Percentiles rank a stretch among this genome's conserved stretches.
phyloP scores from a whole-genome alignment of 1,284 basidiomycete species.

The Mycosarcoma mackinlayi region DNA sequence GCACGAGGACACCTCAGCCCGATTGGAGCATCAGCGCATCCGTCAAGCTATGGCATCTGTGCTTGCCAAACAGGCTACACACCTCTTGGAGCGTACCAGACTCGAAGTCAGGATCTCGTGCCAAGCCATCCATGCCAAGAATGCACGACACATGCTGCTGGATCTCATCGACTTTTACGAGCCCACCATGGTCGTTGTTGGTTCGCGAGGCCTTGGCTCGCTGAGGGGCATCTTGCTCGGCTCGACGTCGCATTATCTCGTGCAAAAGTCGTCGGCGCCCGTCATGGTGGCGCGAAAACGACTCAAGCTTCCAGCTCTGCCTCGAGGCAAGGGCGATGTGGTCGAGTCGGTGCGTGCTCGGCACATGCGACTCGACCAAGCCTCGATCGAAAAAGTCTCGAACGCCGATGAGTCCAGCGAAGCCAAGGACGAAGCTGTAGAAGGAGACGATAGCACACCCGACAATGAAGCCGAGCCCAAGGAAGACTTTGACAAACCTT shows the following conservation, averaged over 20 bases:
- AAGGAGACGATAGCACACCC: conserved; percentile 16
- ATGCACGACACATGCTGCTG: conserved; percentile 89
- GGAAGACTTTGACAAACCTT: background rate
- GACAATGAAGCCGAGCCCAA: conserved; percentile 4
- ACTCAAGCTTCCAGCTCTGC: conserved; percentile 61
- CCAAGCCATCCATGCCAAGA: conserved; percentile 92
- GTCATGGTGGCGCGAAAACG: conserved; percentile 76
- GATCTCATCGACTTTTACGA: conserved; percentile 88
- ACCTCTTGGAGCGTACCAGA: conserved; percentile 86
- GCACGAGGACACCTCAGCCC: conserved; percentile 76
- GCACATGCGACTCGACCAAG: conserved; percentile 65
- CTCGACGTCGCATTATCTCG: conserved; percentile 96
- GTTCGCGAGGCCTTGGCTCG: conserved; percentile 88
- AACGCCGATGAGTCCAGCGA: conserved; percentile 25
- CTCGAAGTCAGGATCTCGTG: conserved; percentile 87
- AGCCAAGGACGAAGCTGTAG: conserved; percentile 8
- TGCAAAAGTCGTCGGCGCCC: conserved; percentile 89
- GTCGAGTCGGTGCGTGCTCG: conserved; percentile 60
- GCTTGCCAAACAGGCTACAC: conserved; percentile 83
- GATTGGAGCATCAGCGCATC: conserved; percentile 88
- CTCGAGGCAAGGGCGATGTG: conserved; percentile 64
- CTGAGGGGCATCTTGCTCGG: conserved; percentile 93
- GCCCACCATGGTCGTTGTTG: conserved; percentile 93
- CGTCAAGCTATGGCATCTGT: conserved; percentile 89
- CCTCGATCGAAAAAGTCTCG: conserved; percentile 61